Base-by-base conservation (phyloP, 208 protist species). In the Balamuthia mandrillaris region DNA sequence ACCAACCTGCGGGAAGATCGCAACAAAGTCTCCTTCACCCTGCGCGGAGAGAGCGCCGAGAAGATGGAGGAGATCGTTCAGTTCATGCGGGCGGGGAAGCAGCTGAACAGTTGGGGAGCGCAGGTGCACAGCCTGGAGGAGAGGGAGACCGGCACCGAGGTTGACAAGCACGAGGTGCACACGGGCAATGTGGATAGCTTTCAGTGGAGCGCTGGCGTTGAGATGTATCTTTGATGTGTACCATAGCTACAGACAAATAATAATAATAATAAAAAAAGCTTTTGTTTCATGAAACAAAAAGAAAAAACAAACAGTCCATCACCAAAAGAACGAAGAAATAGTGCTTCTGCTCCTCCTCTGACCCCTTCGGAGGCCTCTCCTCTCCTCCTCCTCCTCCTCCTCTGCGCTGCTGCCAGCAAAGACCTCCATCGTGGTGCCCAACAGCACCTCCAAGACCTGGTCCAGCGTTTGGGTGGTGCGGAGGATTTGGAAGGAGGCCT, bases 201-300 rank as follows among this genome's bases (percentile, higher is more conserved):
- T n/a, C 63, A 31, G 39, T 72, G 63, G 63, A 72, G 49, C 35
- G 9, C 63, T 9, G 49, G 49, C 10, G 63, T 72, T 35, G 63
- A 72, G 39, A 72, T 72, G 63, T 72, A 72, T n/a, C 63, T 72
- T 24, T 72, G 63, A 72, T 54, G 47, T n/a, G n/a, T n/a, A n/a
- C n/a, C n/a, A n/a, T n/a, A n/a, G n/a, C n/a, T n/a, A n/a, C n/a
- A n/a, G n/a, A n/a, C n/a, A n/a, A n/a, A n/a, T n/a, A n/a, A n/a
- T n/a, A n/a, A n/a, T n/a, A n/a, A n/a, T n/a, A n/a, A n/a, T n/a
- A n/a, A n/a, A n/a, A n/a, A n/a, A n/a, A n/a, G n/a, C n/a, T n/a
- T n/a, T n/a, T n/a, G n/a, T n/a, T n/a, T n/a, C n/a, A n/a, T n/a
- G n/a, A n/a, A n/a, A n/a, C n/a, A n/a, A n/a, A n/a, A n/a, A n/a